phyloP scores from a whole-genome alignment of 1,284 basidiomycete genomes.

The Leccinum subrobustum region DNA sequence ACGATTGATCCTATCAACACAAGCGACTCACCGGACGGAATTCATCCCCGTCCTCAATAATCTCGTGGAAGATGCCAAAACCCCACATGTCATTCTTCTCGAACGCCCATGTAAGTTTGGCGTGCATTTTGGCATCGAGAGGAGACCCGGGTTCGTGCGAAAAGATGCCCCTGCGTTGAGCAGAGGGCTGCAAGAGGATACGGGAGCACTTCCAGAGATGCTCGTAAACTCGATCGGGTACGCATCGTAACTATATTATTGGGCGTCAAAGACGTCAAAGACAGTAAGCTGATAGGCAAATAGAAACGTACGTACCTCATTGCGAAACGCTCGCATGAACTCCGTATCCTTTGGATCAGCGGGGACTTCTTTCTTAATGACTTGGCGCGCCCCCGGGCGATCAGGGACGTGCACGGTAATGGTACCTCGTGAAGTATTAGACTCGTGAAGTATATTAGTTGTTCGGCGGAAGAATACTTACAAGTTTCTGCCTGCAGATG shows the following conservation, averaged over 20 bases:
- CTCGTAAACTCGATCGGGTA: not conserved
- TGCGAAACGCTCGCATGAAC: not conserved
- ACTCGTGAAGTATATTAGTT: not conserved
- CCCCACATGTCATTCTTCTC: not conserved
- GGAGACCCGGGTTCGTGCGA: not conserved
- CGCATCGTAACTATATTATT: not conserved
- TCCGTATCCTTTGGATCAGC: not conserved
- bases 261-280: not conserved
- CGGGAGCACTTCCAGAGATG: not conserved
- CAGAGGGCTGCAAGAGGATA: not conserved
- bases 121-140: not conserved
- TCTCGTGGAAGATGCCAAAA: not conserved
- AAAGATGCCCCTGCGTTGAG: not conserved
- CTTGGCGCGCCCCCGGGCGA: not conserved
- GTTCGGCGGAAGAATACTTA: not conserved
- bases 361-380: not conserved
- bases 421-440: not conserved
- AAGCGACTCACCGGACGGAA: not conserved
- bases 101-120: not conserved
- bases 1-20: not conserved
- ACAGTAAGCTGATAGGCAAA: not conserved
- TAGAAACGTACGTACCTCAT: not conserved
- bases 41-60: not conserved
- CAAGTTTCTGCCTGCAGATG: not conserved
- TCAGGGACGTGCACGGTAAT: not conserved